phyloP scores from a whole-genome alignment of 2,329 filamentous ascomycete genomes.

The Elsinoe ampelina region DNA sequence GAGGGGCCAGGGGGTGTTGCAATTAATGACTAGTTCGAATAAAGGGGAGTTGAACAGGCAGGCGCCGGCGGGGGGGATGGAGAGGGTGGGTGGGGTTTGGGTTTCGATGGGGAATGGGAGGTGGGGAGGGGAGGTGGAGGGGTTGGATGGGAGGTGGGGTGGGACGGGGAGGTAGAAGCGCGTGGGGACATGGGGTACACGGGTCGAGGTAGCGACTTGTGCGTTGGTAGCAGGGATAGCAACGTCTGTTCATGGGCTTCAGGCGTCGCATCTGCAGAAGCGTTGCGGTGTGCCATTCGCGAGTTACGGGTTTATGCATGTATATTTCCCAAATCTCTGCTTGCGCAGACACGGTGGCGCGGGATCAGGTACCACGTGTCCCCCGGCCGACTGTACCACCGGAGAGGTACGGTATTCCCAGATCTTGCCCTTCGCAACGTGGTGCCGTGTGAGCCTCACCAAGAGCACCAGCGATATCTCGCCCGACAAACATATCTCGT shows the following conservation, averaged over 20 bases:
- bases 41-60: slow-evolving; percentile 41
- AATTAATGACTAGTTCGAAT: slow-evolving; percentile 29
- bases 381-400: too few species aligned
- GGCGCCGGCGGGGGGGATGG: slow-evolving; percentile 23
- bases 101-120: slow-evolving; percentile 24
- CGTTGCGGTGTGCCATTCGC: too few species aligned
- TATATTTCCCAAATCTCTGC: background rate
- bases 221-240: too few species aligned
- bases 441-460: too few species aligned
- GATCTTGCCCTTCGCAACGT: too few species aligned
- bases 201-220: background rate
- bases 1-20: slow-evolving; percentile 13
- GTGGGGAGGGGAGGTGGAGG: slow-evolving; percentile 9
- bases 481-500: too few species aligned
- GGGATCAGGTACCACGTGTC: too few species aligned
- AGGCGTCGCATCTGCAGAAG: too few species aligned
- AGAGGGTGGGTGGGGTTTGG: slow-evolving; percentile 35
- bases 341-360: too few species aligned
- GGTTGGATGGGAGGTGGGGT: slow-evolving; percentile 32
- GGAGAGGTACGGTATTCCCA: too few species aligned
- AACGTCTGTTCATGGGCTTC: too few species aligned
- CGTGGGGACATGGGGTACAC: background rate
- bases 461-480: too few species aligned
- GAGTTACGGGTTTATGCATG: background rate
- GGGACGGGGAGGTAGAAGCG: slow-evolving; percentile 5